Evolutionary conservation across 768 basidiomycete genomes (phyloP).

Genomic region (Pisolithus marmoratus): DNA sequence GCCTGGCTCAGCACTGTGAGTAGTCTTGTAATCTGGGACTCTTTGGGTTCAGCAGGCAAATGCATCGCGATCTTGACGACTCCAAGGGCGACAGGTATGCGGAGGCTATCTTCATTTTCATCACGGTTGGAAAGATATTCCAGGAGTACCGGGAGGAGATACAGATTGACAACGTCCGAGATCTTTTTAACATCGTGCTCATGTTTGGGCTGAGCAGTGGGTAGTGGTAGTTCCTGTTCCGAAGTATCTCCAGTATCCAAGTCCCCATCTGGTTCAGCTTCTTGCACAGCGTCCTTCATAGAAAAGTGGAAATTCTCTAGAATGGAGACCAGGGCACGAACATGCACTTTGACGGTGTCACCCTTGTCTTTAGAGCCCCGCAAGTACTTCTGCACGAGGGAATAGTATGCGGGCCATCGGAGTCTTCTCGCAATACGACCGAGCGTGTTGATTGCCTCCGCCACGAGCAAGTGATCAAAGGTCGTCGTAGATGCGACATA

Average conservation of each 20-base stretch:
- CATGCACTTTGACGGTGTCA: constrained; percentile 68
- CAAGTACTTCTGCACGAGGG: constrained; percentile 75
- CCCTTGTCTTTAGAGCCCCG: constrained; percentile 63
- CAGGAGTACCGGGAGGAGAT: constrained; percentile 75
- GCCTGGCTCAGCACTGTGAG: constrained; percentile 85
- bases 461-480: constrained; percentile 81
- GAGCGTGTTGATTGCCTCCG: constrained; percentile 78
- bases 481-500: constrained; percentile 60
- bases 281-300: constrained; percentile 54
- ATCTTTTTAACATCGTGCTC: constrained; percentile 34
- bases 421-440: constrained; percentile 75
- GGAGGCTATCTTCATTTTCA: constrained; percentile 75
- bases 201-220: background rate
- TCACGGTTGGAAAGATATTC: constrained; percentile 79
- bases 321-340: constrained; percentile 79
- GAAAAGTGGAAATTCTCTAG: constrained; percentile 91
- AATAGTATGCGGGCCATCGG: constrained; percentile 79
- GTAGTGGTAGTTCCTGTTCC: constrained; percentile 3
- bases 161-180: constrained; percentile 68
- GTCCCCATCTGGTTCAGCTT: constrained; percentile 21
- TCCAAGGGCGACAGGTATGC: constrained; percentile 85
- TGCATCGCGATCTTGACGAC: constrained; percentile 79
- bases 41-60: constrained; percentile 58
- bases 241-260: constrained; percentile 28
- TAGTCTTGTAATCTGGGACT: constrained; percentile 67